Percentiles rank a stretch among this genome's conserved stretches.
Conservation (phyloP, 345 rosid species). For the Sonneratia alba region DNA sequence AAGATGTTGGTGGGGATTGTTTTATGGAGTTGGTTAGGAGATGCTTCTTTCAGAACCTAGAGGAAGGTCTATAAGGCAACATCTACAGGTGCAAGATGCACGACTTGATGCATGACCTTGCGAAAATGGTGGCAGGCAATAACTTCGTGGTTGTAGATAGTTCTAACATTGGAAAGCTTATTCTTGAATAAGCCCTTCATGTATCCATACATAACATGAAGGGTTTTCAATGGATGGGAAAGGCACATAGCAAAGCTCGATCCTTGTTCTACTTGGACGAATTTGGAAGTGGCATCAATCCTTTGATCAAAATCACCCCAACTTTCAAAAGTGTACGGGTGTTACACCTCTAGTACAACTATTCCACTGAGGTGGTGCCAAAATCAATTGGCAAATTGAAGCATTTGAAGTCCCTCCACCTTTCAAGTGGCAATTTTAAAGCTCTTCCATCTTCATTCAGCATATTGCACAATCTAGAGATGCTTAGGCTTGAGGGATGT, state of each 20-base stretch:
- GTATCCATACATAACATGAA: not conserved
- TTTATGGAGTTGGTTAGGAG: not conserved
- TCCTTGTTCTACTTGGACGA: not conserved
- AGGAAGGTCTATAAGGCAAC: fast-evolving
- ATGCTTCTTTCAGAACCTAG: constrained; percentile 15
- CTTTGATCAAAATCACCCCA: not conserved
- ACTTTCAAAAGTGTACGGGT: not conserved
- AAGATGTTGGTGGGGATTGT: not conserved
- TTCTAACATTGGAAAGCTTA: not conserved
- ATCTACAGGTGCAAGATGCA: constrained; percentile 8
- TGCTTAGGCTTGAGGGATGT: too few relatives aligned
- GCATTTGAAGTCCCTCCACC: not conserved
- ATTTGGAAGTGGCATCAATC: too few relatives aligned
- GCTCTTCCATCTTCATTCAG: too few relatives aligned
- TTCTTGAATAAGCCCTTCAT: not conserved
- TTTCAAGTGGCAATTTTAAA: not conserved
- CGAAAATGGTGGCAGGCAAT: not conserved
- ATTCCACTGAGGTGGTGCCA: not conserved
- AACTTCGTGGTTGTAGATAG: not conserved
- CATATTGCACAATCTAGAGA: too few relatives aligned
- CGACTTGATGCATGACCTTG: constrained; percentile 22
- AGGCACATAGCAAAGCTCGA: not conserved
- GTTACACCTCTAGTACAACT: not conserved
- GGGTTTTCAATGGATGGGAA: not conserved
- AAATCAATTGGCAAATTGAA: not conserved